Percentiles rank a stretch among this genome's conserved stretches.
These are phyloP conservation scores for Hyphopichia buzzinii DNA, from an alignment of 1,139 yeast species.

Conservation along the genomic window DNA sequence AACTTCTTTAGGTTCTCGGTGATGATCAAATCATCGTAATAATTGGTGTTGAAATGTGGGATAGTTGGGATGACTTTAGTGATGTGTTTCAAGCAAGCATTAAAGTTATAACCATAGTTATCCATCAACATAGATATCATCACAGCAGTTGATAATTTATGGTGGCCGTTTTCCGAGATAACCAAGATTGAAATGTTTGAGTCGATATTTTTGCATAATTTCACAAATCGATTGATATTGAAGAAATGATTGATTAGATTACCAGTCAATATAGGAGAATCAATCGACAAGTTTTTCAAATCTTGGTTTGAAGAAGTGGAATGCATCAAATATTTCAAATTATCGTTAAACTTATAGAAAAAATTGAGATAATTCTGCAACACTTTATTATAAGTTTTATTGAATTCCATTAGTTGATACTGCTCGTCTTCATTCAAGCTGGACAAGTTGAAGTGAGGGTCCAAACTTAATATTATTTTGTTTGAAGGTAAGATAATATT, in stretches of 20 bases:
- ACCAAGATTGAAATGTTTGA: slow-evolving; percentile 33
- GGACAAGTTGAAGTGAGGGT: slow-evolving; percentile 30
- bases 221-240: slow-evolving; percentile 36
- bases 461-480: slow-evolving; percentile 38
- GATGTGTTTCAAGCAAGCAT: slow-evolving; percentile 23
- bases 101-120: slow-evolving; percentile 35
- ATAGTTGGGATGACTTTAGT: slow-evolving; percentile 17
- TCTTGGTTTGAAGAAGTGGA: slow-evolving; percentile 24
- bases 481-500: slow-evolving; percentile 34
- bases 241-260: slow-evolving; percentile 39
- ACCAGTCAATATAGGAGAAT: slow-evolving; percentile 41
- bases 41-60: slow-evolving; percentile 28
- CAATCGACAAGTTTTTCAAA: slow-evolving; percentile 18
- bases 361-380: slow-evolving; percentile 40
- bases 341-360: slow-evolving; percentile 36
- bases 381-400: slow-evolving; percentile 29
- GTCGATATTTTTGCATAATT: slow-evolving; percentile 35
- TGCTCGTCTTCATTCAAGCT: slow-evolving; percentile 19
- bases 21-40: slow-evolving; percentile 42
- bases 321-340: slow-evolving; percentile 26
- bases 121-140: slow-evolving; percentile 44
- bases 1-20: slow-evolving; percentile 43
- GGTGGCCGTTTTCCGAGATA: slow-evolving; percentile 31
- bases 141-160: slow-evolving; percentile 32
- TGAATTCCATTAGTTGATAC: slow-evolving; percentile 22